phyloP scores from a whole-genome alignment of 371 early-diverging fungal species.

The Blakeslea trispora region DNA sequence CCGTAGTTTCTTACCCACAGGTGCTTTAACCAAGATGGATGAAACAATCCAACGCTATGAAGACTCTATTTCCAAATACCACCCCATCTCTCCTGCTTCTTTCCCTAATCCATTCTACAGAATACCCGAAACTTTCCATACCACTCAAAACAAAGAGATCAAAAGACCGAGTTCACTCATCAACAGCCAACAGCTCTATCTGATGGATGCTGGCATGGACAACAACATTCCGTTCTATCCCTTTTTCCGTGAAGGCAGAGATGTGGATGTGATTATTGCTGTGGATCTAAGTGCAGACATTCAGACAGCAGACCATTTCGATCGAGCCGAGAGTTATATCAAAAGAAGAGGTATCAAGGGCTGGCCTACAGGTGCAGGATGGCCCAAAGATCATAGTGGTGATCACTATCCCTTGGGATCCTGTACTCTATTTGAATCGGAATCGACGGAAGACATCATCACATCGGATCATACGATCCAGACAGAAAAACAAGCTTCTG shows the following conservation, averaged over 20 bases:
- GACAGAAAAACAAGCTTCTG: constrained; percentile 7
- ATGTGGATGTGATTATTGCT: constrained; percentile 67
- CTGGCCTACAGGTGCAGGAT: constrained; percentile 45
- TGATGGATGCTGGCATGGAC: constrained; percentile 77
- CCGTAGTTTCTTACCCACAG: constrained; percentile 36
- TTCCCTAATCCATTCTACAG: constrained; percentile 60
- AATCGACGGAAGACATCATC: constrained; percentile 27
- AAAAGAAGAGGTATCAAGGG: constrained; percentile 50
- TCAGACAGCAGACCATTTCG: constrained; percentile 63
- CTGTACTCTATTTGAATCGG: constrained; percentile 30
- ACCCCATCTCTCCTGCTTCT: constrained; percentile 55
- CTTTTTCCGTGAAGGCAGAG: constrained; percentile 60
- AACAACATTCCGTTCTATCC: constrained; percentile 78
- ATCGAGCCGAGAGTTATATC: constrained; percentile 59
- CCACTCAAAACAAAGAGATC: constrained; percentile 7
- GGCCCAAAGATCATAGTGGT: constrained; percentile 32
- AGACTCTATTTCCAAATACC: constrained; percentile 46
- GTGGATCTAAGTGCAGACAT: constrained; percentile 72
- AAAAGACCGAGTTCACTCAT: constrained; percentile 27
- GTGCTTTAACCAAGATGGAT: constrained; percentile 29
- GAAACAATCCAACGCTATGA: constrained; percentile 44
- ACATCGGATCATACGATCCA: constrained; percentile 8
- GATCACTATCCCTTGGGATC: constrained; percentile 31
- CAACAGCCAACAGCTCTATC: constrained; percentile 40
- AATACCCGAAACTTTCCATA: constrained; percentile 16